These are phyloP conservation scores for Aspergillus unguis DNA, from an alignment of 2,329 filamentous ascomycete genomes.

Conservation along the genomic window DNA sequence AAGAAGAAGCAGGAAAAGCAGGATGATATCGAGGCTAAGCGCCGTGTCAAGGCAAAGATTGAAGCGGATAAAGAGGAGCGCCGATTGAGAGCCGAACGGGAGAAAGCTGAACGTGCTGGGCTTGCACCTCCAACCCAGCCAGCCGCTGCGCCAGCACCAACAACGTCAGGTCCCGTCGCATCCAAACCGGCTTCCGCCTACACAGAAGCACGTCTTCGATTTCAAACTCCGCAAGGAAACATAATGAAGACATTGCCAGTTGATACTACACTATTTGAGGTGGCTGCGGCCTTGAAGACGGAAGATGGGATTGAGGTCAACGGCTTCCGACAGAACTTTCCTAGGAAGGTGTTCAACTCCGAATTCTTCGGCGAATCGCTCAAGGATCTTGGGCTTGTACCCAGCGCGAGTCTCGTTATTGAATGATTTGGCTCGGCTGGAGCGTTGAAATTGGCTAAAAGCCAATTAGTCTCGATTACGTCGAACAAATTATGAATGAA, in stretches of 20 bases:
- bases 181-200: constrained; percentile 68
- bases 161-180: constrained; percentile 46
- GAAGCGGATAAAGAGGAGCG: constrained; percentile 91
- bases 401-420: constrained; percentile 84
- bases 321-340: constrained; percentile 83
- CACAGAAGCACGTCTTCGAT: constrained; percentile 73
- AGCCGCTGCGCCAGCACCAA: constrained; percentile 42
- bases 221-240: constrained; percentile 73
- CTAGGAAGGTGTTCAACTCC: constrained; percentile 71
- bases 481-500: background rate
- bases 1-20: constrained; percentile 84
- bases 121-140: constrained; percentile 51
- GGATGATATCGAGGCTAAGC: constrained; percentile 80
- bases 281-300: constrained; percentile 69
- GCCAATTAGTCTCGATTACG: constrained; percentile 2
- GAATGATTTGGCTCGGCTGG: constrained; percentile 34
- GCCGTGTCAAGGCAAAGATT: constrained; percentile 86
- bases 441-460: background rate
- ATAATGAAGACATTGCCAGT: constrained; percentile 84
- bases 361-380: constrained; percentile 86
- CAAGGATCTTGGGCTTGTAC: constrained; percentile 86
- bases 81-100: constrained; percentile 75
- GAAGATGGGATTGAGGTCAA: constrained; percentile 69
- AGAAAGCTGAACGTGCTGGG: constrained; percentile 85
- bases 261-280: constrained; percentile 88